A percentile compares a stretch with the other conserved stretches of the same genome.
phyloP scores from a whole-genome alignment of 805 yeast genomes.

The Torulaspora quercuum region DNA sequence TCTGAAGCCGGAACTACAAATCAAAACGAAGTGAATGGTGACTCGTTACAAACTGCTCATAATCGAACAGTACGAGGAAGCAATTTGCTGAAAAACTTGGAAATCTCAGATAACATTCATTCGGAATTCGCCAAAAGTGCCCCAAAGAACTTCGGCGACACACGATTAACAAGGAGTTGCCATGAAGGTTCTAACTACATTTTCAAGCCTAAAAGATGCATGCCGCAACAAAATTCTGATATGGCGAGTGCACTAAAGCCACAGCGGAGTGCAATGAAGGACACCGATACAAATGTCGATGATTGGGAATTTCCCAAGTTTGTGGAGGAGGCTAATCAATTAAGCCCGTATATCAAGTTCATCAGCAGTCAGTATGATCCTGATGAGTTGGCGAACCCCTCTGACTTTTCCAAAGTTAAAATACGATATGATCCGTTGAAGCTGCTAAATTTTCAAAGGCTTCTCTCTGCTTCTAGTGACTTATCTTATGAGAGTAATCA shows the following conservation, averaged over 20 bases:
- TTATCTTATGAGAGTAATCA: constrained; percentile 1
- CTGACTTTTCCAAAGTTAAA: constrained; percentile 19
- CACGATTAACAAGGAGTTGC: constrained; percentile 10
- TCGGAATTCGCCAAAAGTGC: constrained; percentile 18
- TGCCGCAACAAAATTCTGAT: neutral
- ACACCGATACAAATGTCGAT: neutral
- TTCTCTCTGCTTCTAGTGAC: constrained; percentile 13
- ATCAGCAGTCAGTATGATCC: constrained; percentile 3
- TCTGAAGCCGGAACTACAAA: too few species aligned
- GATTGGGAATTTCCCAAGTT: constrained; percentile 15
- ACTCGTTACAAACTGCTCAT: too few species aligned
- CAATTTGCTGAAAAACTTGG: constrained; percentile 21
- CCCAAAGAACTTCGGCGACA: constrained; percentile 9
- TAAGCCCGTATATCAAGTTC: constrained; percentile 30
- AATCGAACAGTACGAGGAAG: constrained; percentile 4
- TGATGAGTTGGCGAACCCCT: constrained; percentile 13
- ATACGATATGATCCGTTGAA: constrained; percentile 28
- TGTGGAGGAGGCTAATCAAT: constrained; percentile 19
- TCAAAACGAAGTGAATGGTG: too few species aligned
- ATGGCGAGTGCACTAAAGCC: too few species aligned
- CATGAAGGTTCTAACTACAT: constrained; percentile 7
- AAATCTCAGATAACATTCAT: constrained; percentile 29
- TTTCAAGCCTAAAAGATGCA: constrained; percentile 1
- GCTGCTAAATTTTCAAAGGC: constrained; percentile 24
- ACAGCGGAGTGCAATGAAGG: constrained; percentile 1